phyloP scores from a whole-genome alignment of 371 early-diverging fungal genomes.

The Apophysomyces trapeziformis region DNA sequence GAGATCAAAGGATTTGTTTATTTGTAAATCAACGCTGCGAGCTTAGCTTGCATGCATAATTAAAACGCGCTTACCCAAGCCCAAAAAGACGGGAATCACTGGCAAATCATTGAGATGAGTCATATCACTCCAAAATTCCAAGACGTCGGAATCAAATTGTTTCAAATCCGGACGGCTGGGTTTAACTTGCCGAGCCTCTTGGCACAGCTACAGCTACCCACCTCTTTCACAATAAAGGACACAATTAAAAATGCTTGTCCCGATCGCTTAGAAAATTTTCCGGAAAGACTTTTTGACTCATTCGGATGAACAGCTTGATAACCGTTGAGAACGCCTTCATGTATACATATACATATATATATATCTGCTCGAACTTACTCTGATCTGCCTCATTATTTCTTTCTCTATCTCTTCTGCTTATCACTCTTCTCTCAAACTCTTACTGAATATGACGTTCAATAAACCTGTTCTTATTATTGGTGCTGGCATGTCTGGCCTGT shows the following conservation, averaged over 20 bases:
- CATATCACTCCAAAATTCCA: not conserved
- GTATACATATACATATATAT: not conserved
- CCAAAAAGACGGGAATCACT: not conserved
- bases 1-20: no score
- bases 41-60: no score
- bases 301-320: not conserved
- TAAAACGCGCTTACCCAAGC: not conserved
- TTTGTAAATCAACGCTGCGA: no score
- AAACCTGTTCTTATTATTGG: slow-evolving; percentile 19
- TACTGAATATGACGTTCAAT: not conserved
- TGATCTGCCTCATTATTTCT: not conserved
- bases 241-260: no score
- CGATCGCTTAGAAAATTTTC: no score
- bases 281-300: not conserved
- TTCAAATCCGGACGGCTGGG: no score
- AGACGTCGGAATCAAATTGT: not conserved
- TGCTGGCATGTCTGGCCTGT: slow-evolving; percentile 25
- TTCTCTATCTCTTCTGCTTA: not conserved
- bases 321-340: not conserved
- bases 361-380: not conserved
- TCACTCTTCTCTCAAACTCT: not conserved
- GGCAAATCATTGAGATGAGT: not conserved
- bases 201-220: no score
- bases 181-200: no score
- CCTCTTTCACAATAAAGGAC: no score